Conservation (phyloP, 805 yeast species). For the Saccharomycopsis schoenii region DNA sequence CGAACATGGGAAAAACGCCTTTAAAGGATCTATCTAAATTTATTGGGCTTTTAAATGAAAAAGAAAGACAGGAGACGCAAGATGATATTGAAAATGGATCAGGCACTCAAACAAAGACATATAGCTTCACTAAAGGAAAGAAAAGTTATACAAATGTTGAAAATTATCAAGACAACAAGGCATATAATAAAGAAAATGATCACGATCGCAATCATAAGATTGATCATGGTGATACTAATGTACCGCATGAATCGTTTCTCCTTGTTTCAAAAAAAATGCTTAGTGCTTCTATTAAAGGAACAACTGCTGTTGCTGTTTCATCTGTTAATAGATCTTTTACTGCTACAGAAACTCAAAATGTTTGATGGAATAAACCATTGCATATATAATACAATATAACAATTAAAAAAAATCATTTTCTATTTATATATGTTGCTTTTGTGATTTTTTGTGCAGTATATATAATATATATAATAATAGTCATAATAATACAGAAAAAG, state of each 20-base stretch:
- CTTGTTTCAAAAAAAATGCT: neutral
- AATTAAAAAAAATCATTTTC: neutral
- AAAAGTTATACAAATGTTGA: neutral
- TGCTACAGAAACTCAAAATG: neutral
- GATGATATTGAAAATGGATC: neutral
- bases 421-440: neutral
- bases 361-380: too few species aligned
- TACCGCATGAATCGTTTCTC: neutral
- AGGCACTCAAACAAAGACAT: neutral
- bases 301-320: neutral
- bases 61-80: neutral
- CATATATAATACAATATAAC: neutral
- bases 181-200: neutral
- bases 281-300: neutral
- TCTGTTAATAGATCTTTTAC: neutral
- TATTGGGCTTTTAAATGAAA: neutral
- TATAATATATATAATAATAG: too few species aligned
- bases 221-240: neutral
- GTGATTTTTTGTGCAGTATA: neutral
- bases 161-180: neutral
- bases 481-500: too few species aligned
- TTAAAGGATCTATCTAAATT: neutral
- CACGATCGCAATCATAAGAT: neutral
- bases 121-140: neutral
- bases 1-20: neutral